phyloP scores from a whole-genome alignment of 139 green algal genomes.

The Pseudopediastrum boryanum region DNA sequence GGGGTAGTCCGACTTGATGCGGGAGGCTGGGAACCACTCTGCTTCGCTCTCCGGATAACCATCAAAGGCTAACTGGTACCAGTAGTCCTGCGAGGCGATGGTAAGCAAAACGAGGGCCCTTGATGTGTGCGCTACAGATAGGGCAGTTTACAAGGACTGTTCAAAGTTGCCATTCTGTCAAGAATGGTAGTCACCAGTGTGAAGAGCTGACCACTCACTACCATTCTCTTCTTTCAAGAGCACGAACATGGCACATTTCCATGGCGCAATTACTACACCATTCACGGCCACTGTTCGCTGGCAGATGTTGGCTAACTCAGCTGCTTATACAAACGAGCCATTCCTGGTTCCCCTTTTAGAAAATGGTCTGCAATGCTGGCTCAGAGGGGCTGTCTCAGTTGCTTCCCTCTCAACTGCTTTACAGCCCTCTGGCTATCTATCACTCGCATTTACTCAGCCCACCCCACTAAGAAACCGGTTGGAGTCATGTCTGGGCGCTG shows the following conservation, averaged over 20 bases:
- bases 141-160: not conserved
- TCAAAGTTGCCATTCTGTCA: not conserved
- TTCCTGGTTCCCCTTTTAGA: too few species aligned
- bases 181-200: not conserved
- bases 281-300: too few species aligned
- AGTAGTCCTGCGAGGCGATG: conserved; percentile 24
- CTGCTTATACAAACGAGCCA: too few species aligned
- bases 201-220: not conserved
- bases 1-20: conserved; percentile 24
- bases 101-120: too few species aligned
- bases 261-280: not conserved
- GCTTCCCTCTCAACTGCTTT: not conserved
- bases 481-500: too few species aligned
- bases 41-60: conserved; percentile 30
- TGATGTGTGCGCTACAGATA: not conserved
- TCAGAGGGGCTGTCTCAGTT: not conserved
- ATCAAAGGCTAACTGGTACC: conserved; percentile 39
- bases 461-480: not conserved
- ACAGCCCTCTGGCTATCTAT: not conserved
- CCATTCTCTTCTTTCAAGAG: too few species aligned
- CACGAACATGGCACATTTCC: not conserved
- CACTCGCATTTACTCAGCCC: not conserved
- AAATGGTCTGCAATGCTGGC: too few species aligned
- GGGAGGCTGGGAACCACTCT: conserved; percentile 31
- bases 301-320: too few species aligned